Evolutionary conservation across 495 filamentous ascomycete genomes (phyloP).

Genomic region (Tuber brumale): DNA sequence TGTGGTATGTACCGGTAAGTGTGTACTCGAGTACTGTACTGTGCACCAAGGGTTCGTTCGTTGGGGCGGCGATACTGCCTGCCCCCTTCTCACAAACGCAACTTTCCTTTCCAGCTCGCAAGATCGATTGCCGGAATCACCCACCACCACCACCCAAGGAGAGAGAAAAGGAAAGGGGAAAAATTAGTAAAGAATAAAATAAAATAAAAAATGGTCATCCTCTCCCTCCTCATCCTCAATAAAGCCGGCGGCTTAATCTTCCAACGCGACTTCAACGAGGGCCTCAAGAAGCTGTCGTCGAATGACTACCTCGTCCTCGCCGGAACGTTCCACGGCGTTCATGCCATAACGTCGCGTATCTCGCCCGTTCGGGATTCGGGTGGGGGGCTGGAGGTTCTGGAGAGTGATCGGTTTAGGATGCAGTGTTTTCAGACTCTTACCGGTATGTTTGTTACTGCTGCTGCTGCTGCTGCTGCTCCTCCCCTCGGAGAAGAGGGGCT

Average conservation of each 20-base stretch:
- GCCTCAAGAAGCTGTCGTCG: conserved; percentile 74
- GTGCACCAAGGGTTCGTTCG: too few relatives aligned
- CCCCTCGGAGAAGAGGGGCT: background rate
- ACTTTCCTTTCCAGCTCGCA: too few relatives aligned
- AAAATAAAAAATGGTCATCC: conserved; percentile 61
- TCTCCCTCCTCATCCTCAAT: conserved; percentile 92
- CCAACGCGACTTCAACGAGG: conserved; percentile 79
- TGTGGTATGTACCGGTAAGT: too few relatives aligned
- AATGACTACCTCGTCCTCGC: conserved; percentile 98
- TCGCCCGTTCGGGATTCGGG: conserved; percentile 51
- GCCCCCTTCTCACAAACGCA: too few relatives aligned
- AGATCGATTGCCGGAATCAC: too few relatives aligned
- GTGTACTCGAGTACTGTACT: too few relatives aligned
- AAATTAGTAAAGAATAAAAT: too few relatives aligned
- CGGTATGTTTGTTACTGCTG: conserved; percentile 22
- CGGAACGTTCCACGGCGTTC: conserved; percentile 94
- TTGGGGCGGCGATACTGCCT: too few relatives aligned
- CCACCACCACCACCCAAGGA: background rate
- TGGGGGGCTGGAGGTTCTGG: conserved; percentile 76
- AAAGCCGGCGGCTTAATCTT: conserved; percentile 96
- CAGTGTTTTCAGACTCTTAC: conserved; percentile 93
- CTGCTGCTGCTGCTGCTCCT: too few relatives aligned
- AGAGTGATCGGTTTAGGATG: conserved; percentile 83
- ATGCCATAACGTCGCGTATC: conserved; percentile 81
- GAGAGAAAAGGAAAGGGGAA: background rate